phyloP scores from a whole-genome alignment of 176 grass and related monocot species.

The Aegilops bicornis region DNA sequence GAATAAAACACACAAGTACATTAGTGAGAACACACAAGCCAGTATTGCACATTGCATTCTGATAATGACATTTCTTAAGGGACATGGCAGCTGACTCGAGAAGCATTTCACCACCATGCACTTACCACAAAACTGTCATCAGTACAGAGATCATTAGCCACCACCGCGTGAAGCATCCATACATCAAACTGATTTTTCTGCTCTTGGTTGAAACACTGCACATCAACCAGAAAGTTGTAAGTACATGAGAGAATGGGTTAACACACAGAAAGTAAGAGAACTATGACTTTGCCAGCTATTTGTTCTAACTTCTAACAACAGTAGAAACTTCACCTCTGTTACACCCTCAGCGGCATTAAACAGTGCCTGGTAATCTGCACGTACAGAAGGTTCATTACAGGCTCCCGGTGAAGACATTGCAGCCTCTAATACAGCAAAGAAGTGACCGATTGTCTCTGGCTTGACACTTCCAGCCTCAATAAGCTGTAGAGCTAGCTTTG shows the following conservation, averaged over 20 bases:
- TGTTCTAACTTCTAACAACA: neutral
- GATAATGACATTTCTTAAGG: neutral
- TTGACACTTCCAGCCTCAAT: constrained; percentile 87
- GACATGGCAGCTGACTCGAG: neutral
- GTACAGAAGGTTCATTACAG: constrained; percentile 64
- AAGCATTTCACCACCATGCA: neutral
- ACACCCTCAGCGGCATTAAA: constrained; percentile 61
- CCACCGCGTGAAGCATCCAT: constrained; percentile 78
- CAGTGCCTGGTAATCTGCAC: constrained; percentile 62
- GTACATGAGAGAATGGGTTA: neutral
- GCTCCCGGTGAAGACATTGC: constrained; percentile 68
- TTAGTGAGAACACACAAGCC: neutral
- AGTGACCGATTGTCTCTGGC: constrained; percentile 61
- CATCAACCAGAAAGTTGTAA: constrained; percentile 20
- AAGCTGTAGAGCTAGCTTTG: constrained; percentile 81
- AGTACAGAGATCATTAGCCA: constrained; percentile 95
- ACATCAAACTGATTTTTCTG: constrained; percentile 71
- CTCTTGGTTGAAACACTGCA: constrained; percentile 72
- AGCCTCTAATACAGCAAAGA: constrained; percentile 75
- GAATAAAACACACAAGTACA: neutral
- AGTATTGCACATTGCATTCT: neutral
- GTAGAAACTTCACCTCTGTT: constrained; percentile 58
- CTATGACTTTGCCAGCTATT: neutral
- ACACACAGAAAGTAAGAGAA: neutral
- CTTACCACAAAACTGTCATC: constrained; percentile 99